Percentiles rank a stretch among this genome's conserved stretches.
Evolutionary conservation across 495 filamentous ascomycete genomes (phyloP).

Genomic region (Neurospora africana): DNA sequence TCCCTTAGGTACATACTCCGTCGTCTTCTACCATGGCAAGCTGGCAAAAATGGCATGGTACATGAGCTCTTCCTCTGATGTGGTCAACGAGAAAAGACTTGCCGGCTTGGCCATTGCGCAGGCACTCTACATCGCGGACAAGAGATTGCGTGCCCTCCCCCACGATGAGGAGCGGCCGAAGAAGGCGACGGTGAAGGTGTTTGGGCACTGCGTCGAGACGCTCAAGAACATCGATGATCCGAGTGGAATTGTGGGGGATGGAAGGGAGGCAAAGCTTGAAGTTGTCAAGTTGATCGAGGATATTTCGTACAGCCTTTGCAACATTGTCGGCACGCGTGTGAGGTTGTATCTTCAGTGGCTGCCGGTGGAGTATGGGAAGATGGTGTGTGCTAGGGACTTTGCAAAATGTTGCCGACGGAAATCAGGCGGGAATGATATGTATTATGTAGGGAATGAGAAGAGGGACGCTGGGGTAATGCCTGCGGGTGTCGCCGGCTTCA

Average conservation of each 20-base stretch:
- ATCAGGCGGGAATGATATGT: background rate
- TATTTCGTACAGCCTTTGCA: background rate
- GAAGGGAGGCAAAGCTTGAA: background rate
- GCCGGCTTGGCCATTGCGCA: background rate
- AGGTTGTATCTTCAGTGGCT: background rate
- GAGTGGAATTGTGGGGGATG: background rate
- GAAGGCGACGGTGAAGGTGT: background rate
- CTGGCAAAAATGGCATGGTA: background rate
- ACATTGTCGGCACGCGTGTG: background rate
- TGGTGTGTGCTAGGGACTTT: background rate
- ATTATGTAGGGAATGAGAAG: background rate
- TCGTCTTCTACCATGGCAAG: background rate
- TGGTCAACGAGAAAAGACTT: background rate
- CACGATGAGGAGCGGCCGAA: background rate
- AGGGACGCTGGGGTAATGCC: background rate
- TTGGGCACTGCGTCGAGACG: background rate
- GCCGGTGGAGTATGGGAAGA: background rate
- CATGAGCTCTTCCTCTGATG: background rate
- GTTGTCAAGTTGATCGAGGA: background rate
- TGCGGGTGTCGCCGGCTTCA: background rate
- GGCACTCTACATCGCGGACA: background rate
- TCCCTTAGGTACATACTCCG: background rate
- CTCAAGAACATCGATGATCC: background rate
- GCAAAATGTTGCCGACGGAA: background rate
- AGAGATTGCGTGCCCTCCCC: background rate